A percentile compares a stretch with the other conserved stretches of the same genome.
phyloP scores from a whole-genome alignment of 805 yeast species.

The Candida coleopterorum region DNA sequence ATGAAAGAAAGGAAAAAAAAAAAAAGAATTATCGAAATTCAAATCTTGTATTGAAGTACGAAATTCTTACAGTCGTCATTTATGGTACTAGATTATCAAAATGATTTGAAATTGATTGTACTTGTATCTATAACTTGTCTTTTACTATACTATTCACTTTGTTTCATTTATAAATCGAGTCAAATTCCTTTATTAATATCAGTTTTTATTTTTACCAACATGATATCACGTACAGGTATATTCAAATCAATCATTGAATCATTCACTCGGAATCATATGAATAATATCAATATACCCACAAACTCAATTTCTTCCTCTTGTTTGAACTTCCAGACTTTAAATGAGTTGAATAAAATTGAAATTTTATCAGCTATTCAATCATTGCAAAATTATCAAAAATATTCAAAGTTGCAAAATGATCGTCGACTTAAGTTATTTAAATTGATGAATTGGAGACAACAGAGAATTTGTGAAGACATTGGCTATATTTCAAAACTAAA shows the following conservation, averaged over 20 bases:
- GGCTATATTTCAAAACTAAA: constrained; percentile 54
- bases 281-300: not conserved
- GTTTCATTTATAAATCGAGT: constrained; percentile 10
- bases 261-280: not conserved
- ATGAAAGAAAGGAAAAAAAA: not conserved
- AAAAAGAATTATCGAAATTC: no score
- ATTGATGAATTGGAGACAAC: constrained; percentile 52
- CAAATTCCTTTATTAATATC: constrained; percentile 23
- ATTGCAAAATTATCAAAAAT: constrained; percentile 38
- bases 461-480: constrained; percentile 44
- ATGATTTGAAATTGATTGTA: constrained; percentile 16
- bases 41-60: not conserved
- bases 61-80: not conserved
- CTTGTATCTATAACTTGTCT: constrained; percentile 14
- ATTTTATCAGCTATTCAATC: constrained; percentile 43
- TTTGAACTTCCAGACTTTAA: not conserved
- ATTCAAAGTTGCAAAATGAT: constrained; percentile 42
- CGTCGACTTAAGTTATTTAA: constrained; percentile 40
- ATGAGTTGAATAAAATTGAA: constrained; percentile 22
- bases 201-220: constrained; percentile 29
- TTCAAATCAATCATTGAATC: constrained; percentile 14
- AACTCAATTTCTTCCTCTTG: not conserved
- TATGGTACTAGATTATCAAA: not conserved
- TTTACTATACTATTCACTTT: constrained; percentile 17
- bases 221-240: constrained; percentile 24